Base-by-base conservation (phyloP, 345 rosid species). In the Camelina neglecta region DNA sequence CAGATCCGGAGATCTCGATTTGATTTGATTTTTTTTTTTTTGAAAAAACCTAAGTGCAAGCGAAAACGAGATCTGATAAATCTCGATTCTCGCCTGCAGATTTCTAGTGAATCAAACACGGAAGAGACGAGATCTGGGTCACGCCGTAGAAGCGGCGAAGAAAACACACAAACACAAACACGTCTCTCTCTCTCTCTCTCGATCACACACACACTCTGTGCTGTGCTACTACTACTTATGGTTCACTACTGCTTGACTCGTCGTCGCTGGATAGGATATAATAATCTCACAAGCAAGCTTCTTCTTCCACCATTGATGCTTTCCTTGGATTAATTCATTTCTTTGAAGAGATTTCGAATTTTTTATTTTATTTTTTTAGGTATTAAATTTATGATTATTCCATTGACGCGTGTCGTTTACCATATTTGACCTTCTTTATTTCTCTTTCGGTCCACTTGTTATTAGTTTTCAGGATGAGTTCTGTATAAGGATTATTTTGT, bases 381-480 rank as follows among this genome's bases (percentile, higher is more conserved):
- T 26, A 29, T 29, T 29, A 29, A 29, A 29, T 29, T 39, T 39
- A 39, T 39, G 10, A 60, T 23, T 11, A 21, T 60, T 75, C 29
- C 29, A 42, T 75, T 26, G 73, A 75, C 73, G 73, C 21, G 35
- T 67, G 74, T 68, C 75, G 65, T 54, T 69, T 76, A 76, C 80
- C 75, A 23, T 45, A 61, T 62, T 69, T 76, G 75, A 76, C 80
- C 80, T 76, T 62, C 6, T 67, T 45, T 20, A 1, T 67, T 11
- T 0, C 0, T 38, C 23, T 38, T 24, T 20, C 6, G 53, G 67
- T 35, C 78, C 50, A 57, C 66, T n/a, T n/a, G 53, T 26, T 38
- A 20, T 1, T 57, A 20, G 18, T 18, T 0, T 57, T 57, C 45
- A 6, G 2, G 6, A 4, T 50, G 24, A 8, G 4, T 38, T 12